Evolutionary conservation across 1,284 basidiomycete genomes (phyloP).

Genomic region (Boletus semigastroideus): DNA sequence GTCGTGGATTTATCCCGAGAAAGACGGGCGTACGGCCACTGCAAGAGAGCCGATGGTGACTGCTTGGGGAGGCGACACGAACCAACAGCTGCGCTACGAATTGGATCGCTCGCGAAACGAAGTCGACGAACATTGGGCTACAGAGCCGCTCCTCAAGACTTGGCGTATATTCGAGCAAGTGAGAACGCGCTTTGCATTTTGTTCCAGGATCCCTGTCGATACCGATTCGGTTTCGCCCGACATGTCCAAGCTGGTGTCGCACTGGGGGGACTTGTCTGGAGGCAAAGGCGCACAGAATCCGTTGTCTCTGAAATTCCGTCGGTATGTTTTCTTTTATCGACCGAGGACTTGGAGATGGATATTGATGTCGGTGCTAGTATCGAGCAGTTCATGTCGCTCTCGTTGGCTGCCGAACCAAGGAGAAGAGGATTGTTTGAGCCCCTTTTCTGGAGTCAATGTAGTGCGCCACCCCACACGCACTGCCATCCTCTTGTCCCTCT

Average conservation of each 20-base stretch:
- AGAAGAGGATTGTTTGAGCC: conserved; percentile 71
- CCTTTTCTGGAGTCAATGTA: conserved; percentile 62
- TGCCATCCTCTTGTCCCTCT: conserved; percentile 62
- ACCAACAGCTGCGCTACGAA: conserved; percentile 34
- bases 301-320: conserved; percentile 58
- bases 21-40: conserved; percentile 33
- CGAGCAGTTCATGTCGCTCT: conserved; percentile 76
- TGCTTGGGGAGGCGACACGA: conserved; percentile 64
- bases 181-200: conserved; percentile 50
- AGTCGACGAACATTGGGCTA: conserved; percentile 43
- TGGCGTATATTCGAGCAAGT: conserved; percentile 52
- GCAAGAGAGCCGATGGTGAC: conserved; percentile 50
- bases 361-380: conserved; percentile 45
- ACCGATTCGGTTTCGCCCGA: conserved; percentile 33
- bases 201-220: conserved; percentile 44
- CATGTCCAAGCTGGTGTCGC: conserved; percentile 47
- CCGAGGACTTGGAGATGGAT: not conserved
- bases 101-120: conserved; percentile 42
- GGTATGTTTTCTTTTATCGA: conserved; percentile 40
- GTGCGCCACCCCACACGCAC: conserved; percentile 38
- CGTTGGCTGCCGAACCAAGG: conserved; percentile 70
- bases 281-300: conserved; percentile 39
- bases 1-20: conserved; percentile 57
- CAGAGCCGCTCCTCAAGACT: conserved; percentile 43
- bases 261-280: conserved; percentile 52